Percentiles rank a stretch among this genome's conserved stretches.
Evolutionary conservation across 2,329 filamentous ascomycete genomes (phyloP).

Genomic region (Ophiosphaerella narmari): DNA sequence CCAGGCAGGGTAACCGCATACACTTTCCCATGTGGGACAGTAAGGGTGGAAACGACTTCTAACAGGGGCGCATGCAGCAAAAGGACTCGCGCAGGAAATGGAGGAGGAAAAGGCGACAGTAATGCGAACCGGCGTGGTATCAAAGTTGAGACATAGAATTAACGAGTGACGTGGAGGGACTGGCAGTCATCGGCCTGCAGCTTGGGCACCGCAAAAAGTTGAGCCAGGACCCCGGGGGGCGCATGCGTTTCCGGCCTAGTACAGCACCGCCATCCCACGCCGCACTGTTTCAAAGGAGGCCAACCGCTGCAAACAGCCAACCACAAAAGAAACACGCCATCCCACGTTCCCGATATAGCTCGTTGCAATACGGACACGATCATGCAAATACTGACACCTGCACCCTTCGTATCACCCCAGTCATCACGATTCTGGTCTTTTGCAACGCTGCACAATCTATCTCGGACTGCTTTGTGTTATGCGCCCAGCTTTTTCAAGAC

Average conservation of each 20-base stretch:
- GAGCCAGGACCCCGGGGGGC: slow-evolving; percentile 10
- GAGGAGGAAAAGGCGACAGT: slow-evolving; percentile 1
- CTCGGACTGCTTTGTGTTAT: too few relatives aligned
- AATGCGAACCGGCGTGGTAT: slow-evolving; percentile 8
- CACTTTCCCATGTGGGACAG: slow-evolving; percentile 49
- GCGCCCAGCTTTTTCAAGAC: too few relatives aligned
- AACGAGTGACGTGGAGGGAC: slow-evolving; percentile 34
- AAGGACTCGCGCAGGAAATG: slow-evolving; percentile 7
- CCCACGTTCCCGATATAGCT: background rate
- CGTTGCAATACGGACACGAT: background rate
- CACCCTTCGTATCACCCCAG: background rate
- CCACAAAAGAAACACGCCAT: slow-evolving; percentile 2
- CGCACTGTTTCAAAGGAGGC: slow-evolving; percentile 8
- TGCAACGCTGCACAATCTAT: too few relatives aligned
- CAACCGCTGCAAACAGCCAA: slow-evolving; percentile 10
- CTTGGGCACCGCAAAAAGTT: slow-evolving; percentile 1
- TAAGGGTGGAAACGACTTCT: slow-evolving; percentile 21
- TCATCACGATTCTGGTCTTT: background rate
- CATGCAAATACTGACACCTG: background rate
- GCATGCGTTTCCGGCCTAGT: slow-evolving; percentile 16
- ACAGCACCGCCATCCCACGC: slow-evolving; percentile 12
- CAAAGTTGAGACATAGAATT: slow-evolving; percentile 6
- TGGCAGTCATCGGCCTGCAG: background rate
- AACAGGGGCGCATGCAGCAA: slow-evolving; percentile 33
- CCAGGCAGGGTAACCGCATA: slow-evolving; percentile 32